Conservation (phyloP, 192 early-diverging fungal species). For the Spinellus fusiger region DNA sequence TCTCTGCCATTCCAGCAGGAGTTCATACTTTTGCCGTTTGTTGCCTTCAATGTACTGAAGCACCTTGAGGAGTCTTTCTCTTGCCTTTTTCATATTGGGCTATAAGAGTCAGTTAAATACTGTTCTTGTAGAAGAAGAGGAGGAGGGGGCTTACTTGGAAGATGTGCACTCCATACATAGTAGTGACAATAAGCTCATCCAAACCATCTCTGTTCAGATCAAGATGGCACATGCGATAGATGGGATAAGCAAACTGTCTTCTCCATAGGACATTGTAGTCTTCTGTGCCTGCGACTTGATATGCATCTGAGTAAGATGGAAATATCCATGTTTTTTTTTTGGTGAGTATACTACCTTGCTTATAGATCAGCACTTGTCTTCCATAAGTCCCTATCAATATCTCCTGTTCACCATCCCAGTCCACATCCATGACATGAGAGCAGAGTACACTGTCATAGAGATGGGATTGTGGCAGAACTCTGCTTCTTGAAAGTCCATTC, state of each 20-base stretch:
- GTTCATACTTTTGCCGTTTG: constrained; percentile 24
- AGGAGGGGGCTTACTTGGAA: constrained; percentile 26
- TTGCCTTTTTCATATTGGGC: constrained; percentile 39
- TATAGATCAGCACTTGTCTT: constrained; percentile 51
- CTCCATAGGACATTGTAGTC: constrained; percentile 44
- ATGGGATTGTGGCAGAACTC: constrained; percentile 43
- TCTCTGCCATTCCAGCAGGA: constrained; percentile 24
- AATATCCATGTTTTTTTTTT: neutral
- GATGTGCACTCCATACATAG: constrained; percentile 47
- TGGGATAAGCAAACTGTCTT: constrained; percentile 45
- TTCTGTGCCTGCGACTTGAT: constrained; percentile 15
- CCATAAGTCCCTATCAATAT: constrained; percentile 54
- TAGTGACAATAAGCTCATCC: constrained; percentile 47
- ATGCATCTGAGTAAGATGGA: neutral
- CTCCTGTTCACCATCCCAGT: constrained; percentile 55
- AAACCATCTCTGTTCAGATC: constrained; percentile 52
- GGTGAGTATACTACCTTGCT: constrained; percentile 27
- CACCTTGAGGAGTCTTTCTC: constrained; percentile 31
- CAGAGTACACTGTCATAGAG: constrained; percentile 52
- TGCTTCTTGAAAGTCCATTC: constrained; percentile 26
- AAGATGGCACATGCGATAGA: constrained; percentile 42
- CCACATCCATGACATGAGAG: constrained; percentile 50
- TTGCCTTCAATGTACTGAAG: constrained; percentile 39
- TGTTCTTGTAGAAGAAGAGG: neutral
- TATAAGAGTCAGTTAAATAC: neutral